A percentile compares a stretch with the other conserved stretches of the same genome.
Evolutionary conservation across 1,284 basidiomycete species (phyloP).

Genomic region (Porogramme epimiltina): DNA sequence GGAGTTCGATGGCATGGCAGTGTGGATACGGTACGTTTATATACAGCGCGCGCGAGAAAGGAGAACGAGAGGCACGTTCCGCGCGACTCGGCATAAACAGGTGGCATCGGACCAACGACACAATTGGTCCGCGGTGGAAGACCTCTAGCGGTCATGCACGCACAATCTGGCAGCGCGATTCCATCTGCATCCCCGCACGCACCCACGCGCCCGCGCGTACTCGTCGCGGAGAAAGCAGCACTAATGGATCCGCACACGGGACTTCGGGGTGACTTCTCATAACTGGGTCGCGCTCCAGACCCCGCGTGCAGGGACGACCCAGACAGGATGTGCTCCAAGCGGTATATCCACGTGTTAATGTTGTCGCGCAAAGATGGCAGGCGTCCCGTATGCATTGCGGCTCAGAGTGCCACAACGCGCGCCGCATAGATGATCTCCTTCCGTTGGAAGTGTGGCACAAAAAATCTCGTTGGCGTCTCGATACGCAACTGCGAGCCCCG

Average conservation of each 20-base stretch:
- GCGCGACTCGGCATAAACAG: not conserved
- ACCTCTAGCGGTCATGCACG: no score
- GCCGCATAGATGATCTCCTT: no score
- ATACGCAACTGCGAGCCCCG: no score
- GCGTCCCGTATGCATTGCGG: no score
- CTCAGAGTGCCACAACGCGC: no score
- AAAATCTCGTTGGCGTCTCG: no score
- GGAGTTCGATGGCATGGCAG: not conserved
- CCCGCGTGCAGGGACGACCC: not conserved
- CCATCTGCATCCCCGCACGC: no score
- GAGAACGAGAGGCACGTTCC: not conserved
- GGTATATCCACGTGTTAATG: no score
- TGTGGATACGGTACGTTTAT: not conserved
- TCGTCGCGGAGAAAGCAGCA: constrained; percentile 3
- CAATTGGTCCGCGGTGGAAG: not conserved
- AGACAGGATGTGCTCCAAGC: no score
- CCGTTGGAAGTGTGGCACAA: no score
- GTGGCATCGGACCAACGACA: not conserved
- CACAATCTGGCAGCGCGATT: not conserved
- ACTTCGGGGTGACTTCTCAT: constrained; percentile 16
- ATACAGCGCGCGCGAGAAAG: not conserved
- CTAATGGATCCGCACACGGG: constrained; percentile 12
- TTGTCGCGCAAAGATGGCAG: no score
- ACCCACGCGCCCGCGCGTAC: not conserved
- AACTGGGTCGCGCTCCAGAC: not conserved